Evolutionary conservation across 139 green algal genomes (phyloP).

Genomic region (Chlamydomonas applanata): DNA sequence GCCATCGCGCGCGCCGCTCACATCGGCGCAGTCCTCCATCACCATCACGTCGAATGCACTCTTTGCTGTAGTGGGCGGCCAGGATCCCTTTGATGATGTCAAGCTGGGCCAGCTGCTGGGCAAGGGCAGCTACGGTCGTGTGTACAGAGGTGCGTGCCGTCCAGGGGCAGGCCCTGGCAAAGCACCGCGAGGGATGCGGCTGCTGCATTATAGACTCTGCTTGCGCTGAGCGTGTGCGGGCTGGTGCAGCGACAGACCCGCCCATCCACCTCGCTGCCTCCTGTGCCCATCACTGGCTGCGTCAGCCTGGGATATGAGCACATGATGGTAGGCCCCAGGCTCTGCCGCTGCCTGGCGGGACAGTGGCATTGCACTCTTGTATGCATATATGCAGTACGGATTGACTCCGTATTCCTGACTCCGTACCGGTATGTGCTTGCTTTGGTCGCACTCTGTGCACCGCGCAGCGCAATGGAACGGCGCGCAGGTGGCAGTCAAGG

Average conservation of each 20-base stretch:
- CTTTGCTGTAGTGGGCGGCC: background rate
- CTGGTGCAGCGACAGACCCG: background rate
- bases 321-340: too few relatives aligned
- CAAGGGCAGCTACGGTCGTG: slow-evolving; percentile 58
- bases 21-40: background rate
- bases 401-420: too few relatives aligned
- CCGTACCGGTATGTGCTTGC: background rate
- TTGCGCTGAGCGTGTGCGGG: background rate
- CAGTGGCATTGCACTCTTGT: too few relatives aligned
- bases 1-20: too few relatives aligned
- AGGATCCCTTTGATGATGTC: slow-evolving; percentile 54
- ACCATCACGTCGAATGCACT: background rate
- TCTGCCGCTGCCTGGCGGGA: too few relatives aligned
- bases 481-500: slow-evolving; percentile 74
- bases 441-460: too few relatives aligned
- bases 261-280: too few relatives aligned
- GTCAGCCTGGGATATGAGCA: too few relatives aligned
- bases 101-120: slow-evolving; percentile 68
- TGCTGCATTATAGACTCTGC: background rate
- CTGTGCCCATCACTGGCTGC: too few relatives aligned
- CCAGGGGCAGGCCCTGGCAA: background rate
- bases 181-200: background rate
- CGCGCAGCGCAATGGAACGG: slow-evolving; percentile 59
- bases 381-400: too few relatives aligned
- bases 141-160: slow-evolving; percentile 41